These are phyloP conservation scores for Vitis rotundifolia DNA, from an alignment of 164 flowering plant genomes.

Conservation along the genomic window DNA sequence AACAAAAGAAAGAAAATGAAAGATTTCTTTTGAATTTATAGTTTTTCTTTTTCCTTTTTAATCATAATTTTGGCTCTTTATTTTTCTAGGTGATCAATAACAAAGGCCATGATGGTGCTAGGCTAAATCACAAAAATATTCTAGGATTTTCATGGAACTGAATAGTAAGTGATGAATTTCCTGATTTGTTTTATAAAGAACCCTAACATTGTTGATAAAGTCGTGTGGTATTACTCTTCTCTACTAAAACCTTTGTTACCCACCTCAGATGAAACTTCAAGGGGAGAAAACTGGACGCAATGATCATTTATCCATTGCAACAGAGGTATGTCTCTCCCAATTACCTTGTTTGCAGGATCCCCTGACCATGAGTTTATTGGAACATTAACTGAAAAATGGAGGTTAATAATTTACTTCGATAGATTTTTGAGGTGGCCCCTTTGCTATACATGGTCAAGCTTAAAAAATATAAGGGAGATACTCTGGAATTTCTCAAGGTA, in stretches of 20 bases:
- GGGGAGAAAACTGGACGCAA: conserved; percentile 92
- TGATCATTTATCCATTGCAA: conserved; percentile 85
- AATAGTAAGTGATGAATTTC: no score
- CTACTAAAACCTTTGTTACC: conserved; percentile 6
- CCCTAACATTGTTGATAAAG: not conserved
- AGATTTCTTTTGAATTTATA: not conserved
- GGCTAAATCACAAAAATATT: no score
- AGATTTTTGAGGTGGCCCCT: conserved; percentile 96
- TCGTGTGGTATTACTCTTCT: not conserved
- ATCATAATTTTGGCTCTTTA: not conserved
- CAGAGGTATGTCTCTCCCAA: conserved; percentile 62
- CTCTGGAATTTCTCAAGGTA: conserved; percentile 97
- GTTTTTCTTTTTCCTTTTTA: not conserved
- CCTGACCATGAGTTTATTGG: not conserved
- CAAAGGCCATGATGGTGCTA: conserved; percentile 96
- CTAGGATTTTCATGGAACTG: no score
- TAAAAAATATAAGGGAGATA: conserved; percentile 90
- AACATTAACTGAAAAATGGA: not conserved
- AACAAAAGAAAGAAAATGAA: no score
- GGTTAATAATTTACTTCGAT: conserved; percentile 10
- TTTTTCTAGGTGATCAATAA: conserved; percentile 70
- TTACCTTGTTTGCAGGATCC: not conserved
- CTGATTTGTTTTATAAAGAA: not conserved
- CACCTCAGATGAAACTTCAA: conserved; percentile 77
- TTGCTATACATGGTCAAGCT: conserved; percentile 93